These are phyloP conservation scores for Cystobasidiopsis lactophilus DNA, from an alignment of 768 basidiomycete genomes.

Conservation along the genomic window DNA sequence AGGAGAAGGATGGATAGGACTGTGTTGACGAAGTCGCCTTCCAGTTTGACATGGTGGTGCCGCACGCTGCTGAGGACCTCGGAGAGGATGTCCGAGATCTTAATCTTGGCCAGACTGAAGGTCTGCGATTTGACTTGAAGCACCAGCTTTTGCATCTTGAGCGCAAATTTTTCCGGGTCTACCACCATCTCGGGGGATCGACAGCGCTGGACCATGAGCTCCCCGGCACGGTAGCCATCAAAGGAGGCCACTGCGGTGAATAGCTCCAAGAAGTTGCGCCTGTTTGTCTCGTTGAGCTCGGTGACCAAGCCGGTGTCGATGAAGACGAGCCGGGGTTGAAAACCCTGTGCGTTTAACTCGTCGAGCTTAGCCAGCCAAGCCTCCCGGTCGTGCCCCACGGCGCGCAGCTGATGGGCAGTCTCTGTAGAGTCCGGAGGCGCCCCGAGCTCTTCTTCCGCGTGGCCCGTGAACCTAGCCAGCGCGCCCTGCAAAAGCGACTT, in stretches of 20 bases:
- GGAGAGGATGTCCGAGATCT: conserved; percentile 75
- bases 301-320: conserved; percentile 93
- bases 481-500: conserved; percentile 29
- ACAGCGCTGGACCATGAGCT: conserved; percentile 89
- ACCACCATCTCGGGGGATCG: conserved; percentile 70
- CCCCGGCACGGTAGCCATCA: conserved; percentile 83
- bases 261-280: conserved; percentile 83
- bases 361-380: conserved; percentile 51
- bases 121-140: conserved; percentile 86
- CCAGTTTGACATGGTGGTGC: conserved; percentile 90
- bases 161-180: conserved; percentile 81
- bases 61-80: conserved; percentile 72
- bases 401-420: conserved; percentile 48
- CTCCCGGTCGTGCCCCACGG: conserved; percentile 32
- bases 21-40: conserved; percentile 95
- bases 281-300: conserved; percentile 55
- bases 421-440: conserved; percentile 7
- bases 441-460: conserved; percentile 21
- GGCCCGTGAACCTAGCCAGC: no score
- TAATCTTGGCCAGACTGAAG: conserved; percentile 89
- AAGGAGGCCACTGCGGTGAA: conserved; percentile 91
- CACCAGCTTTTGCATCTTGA: conserved; percentile 93
- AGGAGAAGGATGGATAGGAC: conserved; percentile 79
- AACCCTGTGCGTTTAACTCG: conserved; percentile 42
- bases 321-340: conserved; percentile 81